Base-by-base conservation (phyloP, 2,329 filamentous ascomycete species). In the Tolypocladium endophyticum region DNA sequence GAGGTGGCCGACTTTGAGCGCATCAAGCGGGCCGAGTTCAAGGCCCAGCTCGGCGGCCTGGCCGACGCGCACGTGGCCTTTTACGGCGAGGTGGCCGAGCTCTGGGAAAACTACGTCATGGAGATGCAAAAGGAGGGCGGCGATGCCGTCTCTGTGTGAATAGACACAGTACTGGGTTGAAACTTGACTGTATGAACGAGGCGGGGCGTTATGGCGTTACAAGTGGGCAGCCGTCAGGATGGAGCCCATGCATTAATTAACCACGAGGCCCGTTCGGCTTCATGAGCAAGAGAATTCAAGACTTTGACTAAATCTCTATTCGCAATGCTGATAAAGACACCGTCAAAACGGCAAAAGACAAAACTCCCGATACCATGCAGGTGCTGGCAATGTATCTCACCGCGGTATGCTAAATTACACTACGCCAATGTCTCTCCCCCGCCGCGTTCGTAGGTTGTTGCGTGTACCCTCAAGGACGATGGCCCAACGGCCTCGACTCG, bases 1-100 rank as follows among this genome's bases (percentile, higher is more conserved):
- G 94, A 99, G 73, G 90, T 97, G 0, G 83, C 83, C 25, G 92
- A 97, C 71, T 99, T 99, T 75, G 94, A 99, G 76, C 84, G 92
- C 60, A 97, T 97, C 80, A 99, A 99, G 79, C 86, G 90, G 45
- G 80, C 90, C 50, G 93, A 99, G 79, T 95, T 99, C 74, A 90
- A 90, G 72, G 84, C 88, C 64, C 92, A 94, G 66, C 81, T 99
- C 56, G 91, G 90, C 2, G 86, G 85, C 3, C 75, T 99, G 56
- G 91, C 93, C 0, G 88, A 93, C 69, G 86, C 90, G 23, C 91
- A 99, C 72, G 85, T 96, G 47, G 83, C 86, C 14, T 97, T 97
- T 73, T 99, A 96, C 72, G 85, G 85, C 60, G 84, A 83, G 28
- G 88, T 91, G 6, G 85, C 89, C 56, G 86, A 87, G 58, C 88